These are phyloP conservation scores for Suillus brevipes DNA, from an alignment of 768 basidiomycete genomes.

Conservation along the genomic window DNA sequence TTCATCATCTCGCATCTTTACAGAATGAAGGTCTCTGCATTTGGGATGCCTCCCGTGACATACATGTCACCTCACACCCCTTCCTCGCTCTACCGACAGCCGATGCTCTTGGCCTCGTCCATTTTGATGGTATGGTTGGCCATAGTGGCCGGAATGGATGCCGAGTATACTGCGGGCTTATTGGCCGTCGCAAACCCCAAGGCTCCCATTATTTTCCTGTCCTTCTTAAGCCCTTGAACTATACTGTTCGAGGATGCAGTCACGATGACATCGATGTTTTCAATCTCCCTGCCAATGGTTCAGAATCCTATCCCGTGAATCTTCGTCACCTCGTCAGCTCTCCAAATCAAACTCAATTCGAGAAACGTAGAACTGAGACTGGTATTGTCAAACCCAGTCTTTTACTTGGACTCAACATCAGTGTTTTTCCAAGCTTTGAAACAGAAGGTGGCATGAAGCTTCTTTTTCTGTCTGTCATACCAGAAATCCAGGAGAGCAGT, in stretches of 20 bases:
- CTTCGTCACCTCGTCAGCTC: neutral
- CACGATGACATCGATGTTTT: slow-evolving; percentile 33
- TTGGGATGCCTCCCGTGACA: slow-evolving; percentile 30
- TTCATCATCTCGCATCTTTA: slow-evolving; percentile 35
- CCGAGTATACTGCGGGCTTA: slow-evolving; percentile 29
- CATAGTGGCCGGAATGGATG: slow-evolving; percentile 38
- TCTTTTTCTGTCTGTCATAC: neutral
- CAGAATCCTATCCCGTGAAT: slow-evolving; percentile 5
- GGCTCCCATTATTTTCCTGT: slow-evolving; percentile 36
- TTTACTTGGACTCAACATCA: no score
- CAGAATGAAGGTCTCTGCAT: slow-evolving; percentile 31
- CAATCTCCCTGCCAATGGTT: slow-evolving; percentile 11
- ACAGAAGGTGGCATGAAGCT: neutral
- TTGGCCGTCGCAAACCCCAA: slow-evolving; percentile 30
- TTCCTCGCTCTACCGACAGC: slow-evolving; percentile 21
- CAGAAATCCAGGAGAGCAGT: neutral
- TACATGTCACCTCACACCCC: slow-evolving; percentile 19
- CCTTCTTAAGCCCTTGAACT: slow-evolving; percentile 28
- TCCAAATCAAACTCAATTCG: slow-evolving; percentile 25
- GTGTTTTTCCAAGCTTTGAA: neutral
- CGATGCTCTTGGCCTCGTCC: slow-evolving; percentile 29
- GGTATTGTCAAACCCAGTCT: no score
- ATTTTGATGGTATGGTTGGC: slow-evolving; percentile 36
- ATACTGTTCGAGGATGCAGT: slow-evolving; percentile 22
- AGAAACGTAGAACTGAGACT: slow-evolving; percentile 27